phyloP scores from a whole-genome alignment of 139 green algal genomes.

The Pleodorina starrii region DNA sequence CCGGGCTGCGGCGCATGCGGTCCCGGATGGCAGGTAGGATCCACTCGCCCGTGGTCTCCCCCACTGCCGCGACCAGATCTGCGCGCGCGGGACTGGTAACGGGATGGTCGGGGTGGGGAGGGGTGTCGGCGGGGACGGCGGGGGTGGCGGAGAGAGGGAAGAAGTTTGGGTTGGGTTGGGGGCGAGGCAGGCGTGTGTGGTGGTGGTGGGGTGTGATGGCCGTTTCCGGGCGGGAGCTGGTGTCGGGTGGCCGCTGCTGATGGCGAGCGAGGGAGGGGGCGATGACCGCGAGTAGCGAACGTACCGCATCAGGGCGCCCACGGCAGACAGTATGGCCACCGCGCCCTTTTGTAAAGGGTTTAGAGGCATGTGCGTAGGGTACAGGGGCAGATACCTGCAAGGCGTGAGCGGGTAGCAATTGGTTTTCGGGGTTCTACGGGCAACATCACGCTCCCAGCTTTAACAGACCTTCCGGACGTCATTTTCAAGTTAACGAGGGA shows the following conservation, averaged over 20 bases:
- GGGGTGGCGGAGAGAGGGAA: too few relatives aligned
- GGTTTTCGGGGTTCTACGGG: neutral
- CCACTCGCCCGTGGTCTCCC: conserved; percentile 79
- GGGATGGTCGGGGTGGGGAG: too few relatives aligned
- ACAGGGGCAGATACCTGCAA: conserved; percentile 42
- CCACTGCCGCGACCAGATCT: conserved; percentile 89
- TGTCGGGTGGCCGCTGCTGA: too few relatives aligned
- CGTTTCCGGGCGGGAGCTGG: too few relatives aligned
- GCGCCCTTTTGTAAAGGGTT: conserved; percentile 74
- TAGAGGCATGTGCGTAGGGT: conserved; percentile 81
- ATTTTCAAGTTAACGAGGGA: neutral
- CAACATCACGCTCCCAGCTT: neutral
- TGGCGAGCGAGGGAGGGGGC: too few relatives aligned
- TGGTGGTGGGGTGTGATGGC: too few relatives aligned
- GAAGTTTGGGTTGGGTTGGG: too few relatives aligned
- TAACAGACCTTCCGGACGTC: neutral
- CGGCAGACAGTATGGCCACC: conserved; percentile 71
- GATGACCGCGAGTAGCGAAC: too few relatives aligned
- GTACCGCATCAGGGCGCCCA: conserved; percentile 73
- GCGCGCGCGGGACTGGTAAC: conserved; percentile 70
- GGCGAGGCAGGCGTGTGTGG: too few relatives aligned
- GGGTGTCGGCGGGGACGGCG: too few relatives aligned
- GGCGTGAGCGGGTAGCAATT: neutral
- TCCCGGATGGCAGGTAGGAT: conserved; percentile 70
- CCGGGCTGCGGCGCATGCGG: conserved; percentile 79